phyloP scores from a whole-genome alignment of 2,329 filamentous ascomycete genomes.

The Colletotrichum theobromicola region DNA sequence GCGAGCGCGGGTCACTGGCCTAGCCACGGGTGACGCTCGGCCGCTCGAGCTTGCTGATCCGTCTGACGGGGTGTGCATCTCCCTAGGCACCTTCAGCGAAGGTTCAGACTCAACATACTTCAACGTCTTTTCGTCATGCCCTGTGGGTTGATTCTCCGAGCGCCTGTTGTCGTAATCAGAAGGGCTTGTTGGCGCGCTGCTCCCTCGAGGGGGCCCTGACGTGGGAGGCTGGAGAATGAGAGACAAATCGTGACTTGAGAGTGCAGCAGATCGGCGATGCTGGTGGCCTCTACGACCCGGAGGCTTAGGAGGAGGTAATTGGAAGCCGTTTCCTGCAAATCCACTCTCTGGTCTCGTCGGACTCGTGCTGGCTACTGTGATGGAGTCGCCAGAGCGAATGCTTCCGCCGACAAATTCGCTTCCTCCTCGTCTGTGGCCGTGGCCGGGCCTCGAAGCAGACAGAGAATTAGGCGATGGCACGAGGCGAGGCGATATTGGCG shows the following conservation, averaged over 20 bases:
- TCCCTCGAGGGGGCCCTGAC: constrained; percentile 57
- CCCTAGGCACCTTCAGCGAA: constrained; percentile 17
- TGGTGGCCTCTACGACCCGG: constrained; percentile 71
- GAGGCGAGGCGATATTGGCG: constrained; percentile 44
- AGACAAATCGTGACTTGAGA: constrained; percentile 84
- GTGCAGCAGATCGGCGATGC: constrained; percentile 81
- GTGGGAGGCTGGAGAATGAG: constrained; percentile 67
- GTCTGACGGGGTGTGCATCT: constrained; percentile 8
- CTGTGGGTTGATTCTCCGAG: not conserved
- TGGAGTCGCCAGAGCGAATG: constrained; percentile 60
- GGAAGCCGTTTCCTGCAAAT: constrained; percentile 60
- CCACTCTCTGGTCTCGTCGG: constrained; percentile 69
- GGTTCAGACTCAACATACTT: constrained; percentile 21
- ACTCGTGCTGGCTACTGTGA: constrained; percentile 70
- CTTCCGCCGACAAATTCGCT: constrained; percentile 89
- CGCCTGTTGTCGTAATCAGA: constrained; percentile 46
- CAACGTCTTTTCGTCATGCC: constrained; percentile 11
- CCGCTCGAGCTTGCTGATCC: constrained; percentile 21
- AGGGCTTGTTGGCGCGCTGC: constrained; percentile 70
- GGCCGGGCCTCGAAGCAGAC: constrained; percentile 55
- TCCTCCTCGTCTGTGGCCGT: constrained; percentile 79
- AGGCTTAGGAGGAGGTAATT: constrained; percentile 50
- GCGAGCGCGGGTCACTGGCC: constrained; percentile 57
- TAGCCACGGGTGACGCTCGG: constrained; percentile 33
- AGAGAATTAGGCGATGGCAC: constrained; percentile 56